Base-by-base conservation (phyloP, 805 yeast genomes). In the Starmerella floris region DNA sequence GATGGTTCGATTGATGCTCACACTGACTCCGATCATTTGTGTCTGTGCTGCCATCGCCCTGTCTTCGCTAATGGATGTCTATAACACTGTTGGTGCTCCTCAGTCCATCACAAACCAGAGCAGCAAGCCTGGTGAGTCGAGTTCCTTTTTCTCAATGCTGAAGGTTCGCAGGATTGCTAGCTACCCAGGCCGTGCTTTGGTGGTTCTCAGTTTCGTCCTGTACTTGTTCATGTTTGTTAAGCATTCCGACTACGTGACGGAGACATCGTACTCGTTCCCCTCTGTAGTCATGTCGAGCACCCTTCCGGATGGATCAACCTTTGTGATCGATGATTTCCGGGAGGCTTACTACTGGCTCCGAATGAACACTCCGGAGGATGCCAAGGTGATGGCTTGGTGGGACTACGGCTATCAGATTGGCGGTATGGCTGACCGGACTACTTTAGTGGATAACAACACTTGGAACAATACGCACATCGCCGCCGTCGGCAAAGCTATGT, bases 381-480 rank as follows among this genome's bases (percentile, higher is more conserved):
- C 96, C 28, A 87, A 83, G 62, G 81, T 91, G 48, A 84, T 93
- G 80, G 79, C 96, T 10, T 91, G 99, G 98, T 91, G 99, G 99
- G 98, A 93, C 68, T 93, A 93, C 59, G 99, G 99, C 42, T 91
- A 91, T 64, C 99, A 91, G 68, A 91, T 91, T 57, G 98, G 98
- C 55, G 99, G 99, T 50, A 91, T 91, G 97, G 98, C 98, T 36
- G 98, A 91, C 65, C 76, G 99, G 59, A 88, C 97, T 51, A 91
- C 99, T 5, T 70, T 91, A 54, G 99, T 93, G 31, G 99, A 91
- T 63, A 91, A 91, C 73, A 91, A 91, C 66, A 91, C 99, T 10
- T 91, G 99, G 98, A 91, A 91, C 62, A 91, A 91, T 68, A 91
- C 98, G 3, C 99, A 91, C 62, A 93, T 91, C 63, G 99, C 98